phyloP scores from a whole-genome alignment of 768 basidiomycete genomes.

The Strobilomyces dryophilus region DNA sequence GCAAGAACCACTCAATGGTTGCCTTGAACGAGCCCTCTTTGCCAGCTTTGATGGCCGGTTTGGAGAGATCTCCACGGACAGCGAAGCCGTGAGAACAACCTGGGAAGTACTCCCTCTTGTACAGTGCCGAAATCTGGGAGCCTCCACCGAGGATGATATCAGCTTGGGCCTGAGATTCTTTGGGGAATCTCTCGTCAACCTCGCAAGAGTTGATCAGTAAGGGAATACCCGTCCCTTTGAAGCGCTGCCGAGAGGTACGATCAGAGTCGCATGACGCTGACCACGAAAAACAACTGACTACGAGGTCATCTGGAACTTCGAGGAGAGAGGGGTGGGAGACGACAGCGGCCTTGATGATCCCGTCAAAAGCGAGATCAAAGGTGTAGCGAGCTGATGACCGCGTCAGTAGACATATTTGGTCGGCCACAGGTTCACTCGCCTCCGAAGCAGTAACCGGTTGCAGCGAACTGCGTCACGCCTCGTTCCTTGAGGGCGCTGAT shows the following conservation, averaged over 20 bases:
- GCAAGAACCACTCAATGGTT: constrained; percentile 50
- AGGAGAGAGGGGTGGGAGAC: constrained; percentile 47
- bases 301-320: constrained; percentile 43
- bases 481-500: constrained; percentile 51
- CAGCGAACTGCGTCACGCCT: constrained; percentile 56
- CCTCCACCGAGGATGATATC: constrained; percentile 47
- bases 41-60: constrained; percentile 52
- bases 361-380: constrained; percentile 43
- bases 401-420: neutral
- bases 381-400: constrained; percentile 33
- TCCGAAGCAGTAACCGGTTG: constrained; percentile 69
- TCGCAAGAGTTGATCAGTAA: constrained; percentile 68
- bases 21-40: constrained; percentile 54
- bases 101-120: constrained; percentile 19
- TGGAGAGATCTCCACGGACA: constrained; percentile 43
- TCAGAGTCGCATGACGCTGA: neutral
- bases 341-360: constrained; percentile 35
- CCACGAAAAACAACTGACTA: constrained; percentile 35
- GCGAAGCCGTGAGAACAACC: constrained; percentile 56
- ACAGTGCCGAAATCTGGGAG: constrained; percentile 42
- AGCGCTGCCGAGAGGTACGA: constrained; percentile 38
- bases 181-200: constrained; percentile 48
- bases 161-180: constrained; percentile 39
- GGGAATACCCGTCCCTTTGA: constrained; percentile 45
- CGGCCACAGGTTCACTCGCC: constrained; percentile 32